Percentiles rank a stretch among this genome's conserved stretches.
Conservation (phyloP, 2,329 filamentous ascomycete species). For the Fusarium falciforme region DNA sequence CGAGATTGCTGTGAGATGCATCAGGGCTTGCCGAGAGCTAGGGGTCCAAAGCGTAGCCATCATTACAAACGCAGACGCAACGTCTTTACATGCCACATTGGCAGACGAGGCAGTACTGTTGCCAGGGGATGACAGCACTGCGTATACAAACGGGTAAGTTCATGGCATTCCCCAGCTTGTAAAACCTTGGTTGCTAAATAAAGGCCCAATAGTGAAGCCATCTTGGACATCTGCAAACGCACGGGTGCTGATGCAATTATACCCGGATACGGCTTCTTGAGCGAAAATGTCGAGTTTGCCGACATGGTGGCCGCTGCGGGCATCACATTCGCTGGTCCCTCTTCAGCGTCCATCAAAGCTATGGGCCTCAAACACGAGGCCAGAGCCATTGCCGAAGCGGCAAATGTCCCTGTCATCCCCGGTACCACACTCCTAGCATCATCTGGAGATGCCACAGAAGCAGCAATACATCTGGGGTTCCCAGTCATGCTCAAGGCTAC, state of each 20-base stretch:
- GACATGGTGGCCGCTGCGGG: slow-evolving; percentile 62
- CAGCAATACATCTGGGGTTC: not conserved
- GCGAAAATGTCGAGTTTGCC: slow-evolving; percentile 63
- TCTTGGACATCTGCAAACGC: slow-evolving; percentile 51
- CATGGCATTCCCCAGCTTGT: not conserved
- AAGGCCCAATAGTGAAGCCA: slow-evolving; percentile 36
- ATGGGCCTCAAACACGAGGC: slow-evolving; percentile 36
- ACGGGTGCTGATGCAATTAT: slow-evolving; percentile 66
- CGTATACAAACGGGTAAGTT: not conserved
- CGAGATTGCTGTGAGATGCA: slow-evolving; percentile 67
- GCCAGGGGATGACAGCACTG: slow-evolving; percentile 6
- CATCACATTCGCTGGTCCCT: slow-evolving; percentile 69
- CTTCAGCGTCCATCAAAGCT: slow-evolving; percentile 61
- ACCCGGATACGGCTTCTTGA: slow-evolving; percentile 35
- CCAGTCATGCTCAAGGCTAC: slow-evolving; percentile 1
- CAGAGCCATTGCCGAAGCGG: not conserved
- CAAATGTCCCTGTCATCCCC: not conserved
- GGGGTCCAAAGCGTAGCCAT: slow-evolving; percentile 65
- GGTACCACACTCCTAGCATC: not conserved
- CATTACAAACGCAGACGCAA: slow-evolving; percentile 64
- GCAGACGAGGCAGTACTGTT: slow-evolving; percentile 66
- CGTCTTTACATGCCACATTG: slow-evolving; percentile 53
- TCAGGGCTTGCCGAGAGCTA: slow-evolving; percentile 57
- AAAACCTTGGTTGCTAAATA: not conserved
- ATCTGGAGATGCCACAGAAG: not conserved